A percentile compares a stretch with the other conserved stretches of the same genome.
Conservation (phyloP, 352 stramenopile species). For the Pythium scleroteichum region DNA sequence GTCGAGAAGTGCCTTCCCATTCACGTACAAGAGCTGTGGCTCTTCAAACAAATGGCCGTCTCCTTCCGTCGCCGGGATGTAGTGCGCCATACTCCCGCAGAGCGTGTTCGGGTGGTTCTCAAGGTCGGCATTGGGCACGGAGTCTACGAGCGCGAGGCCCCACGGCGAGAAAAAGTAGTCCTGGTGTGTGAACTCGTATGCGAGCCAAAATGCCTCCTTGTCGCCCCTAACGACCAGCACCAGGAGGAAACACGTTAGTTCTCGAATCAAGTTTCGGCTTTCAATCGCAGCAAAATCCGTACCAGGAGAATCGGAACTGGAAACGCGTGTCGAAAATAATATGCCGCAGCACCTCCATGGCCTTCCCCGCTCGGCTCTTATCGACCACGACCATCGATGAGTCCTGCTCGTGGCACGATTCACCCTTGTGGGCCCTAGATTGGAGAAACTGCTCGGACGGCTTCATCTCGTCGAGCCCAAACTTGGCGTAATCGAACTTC, state of each 20-base stretch:
- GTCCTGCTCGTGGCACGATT: constrained; percentile 61
- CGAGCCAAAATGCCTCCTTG: constrained; percentile 71
- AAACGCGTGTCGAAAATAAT: constrained; percentile 64
- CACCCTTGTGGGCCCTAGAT: constrained; percentile 42
- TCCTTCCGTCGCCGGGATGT: constrained; percentile 36
- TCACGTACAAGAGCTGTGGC: constrained; percentile 56
- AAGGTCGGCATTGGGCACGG: constrained; percentile 53
- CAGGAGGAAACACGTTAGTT: too few relatives aligned
- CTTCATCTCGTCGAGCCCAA: constrained; percentile 30
- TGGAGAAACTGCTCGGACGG: constrained; percentile 27
- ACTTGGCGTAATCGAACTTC: constrained; percentile 57
- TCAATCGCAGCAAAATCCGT: too few relatives aligned
- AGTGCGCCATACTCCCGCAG: constrained; percentile 74
- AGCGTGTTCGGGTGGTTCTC: constrained; percentile 53
- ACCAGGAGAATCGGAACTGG: constrained; percentile 61
- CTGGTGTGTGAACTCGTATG: constrained; percentile 58
- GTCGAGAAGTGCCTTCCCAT: constrained; percentile 65
- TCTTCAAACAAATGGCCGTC: constrained; percentile 14
- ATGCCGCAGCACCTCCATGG: constrained; percentile 48
- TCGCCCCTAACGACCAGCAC: constrained; percentile 30
- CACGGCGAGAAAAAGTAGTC: constrained; percentile 74
- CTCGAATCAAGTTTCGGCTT: too few relatives aligned
- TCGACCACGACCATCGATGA: constrained; percentile 62
- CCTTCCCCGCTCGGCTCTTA: constrained; percentile 41
- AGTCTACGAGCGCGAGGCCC: constrained; percentile 56